Evolutionary conservation across 441 rosid species (phyloP).

Genomic region (Kokia cookei): DNA sequence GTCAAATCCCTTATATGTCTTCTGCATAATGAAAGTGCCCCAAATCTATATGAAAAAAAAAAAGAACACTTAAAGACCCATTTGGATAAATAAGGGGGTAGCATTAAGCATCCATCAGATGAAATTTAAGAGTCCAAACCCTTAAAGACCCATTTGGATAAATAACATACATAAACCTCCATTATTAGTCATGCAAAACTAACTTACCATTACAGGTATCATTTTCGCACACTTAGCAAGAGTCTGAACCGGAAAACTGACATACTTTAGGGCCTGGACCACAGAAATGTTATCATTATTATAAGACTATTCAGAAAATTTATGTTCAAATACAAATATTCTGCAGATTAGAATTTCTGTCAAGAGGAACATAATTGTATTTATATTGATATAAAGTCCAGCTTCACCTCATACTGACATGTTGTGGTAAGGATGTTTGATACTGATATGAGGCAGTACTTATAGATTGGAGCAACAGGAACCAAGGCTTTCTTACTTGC

Average conservation of each 20-base stretch:
- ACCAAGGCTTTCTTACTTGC: slow-evolving; percentile 76
- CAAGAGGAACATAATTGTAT: neutral
- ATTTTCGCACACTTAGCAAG: slow-evolving; percentile 91
- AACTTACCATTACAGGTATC: slow-evolving; percentile 92
- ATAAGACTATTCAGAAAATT: slow-evolving; percentile 3
- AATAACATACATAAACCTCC: neutral
- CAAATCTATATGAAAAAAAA: slow-evolving; percentile 49
- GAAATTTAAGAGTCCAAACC: neutral
- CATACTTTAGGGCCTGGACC: slow-evolving; percentile 83
- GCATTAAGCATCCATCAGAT: neutral
- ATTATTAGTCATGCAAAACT: neutral
- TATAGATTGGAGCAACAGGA: slow-evolving; percentile 94
- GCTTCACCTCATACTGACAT: slow-evolving; percentile 89
- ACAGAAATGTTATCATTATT: slow-evolving; percentile 12
- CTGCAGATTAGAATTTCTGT: neutral
- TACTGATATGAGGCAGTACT: slow-evolving; percentile 71
- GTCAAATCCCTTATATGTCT: slow-evolving; percentile 74
- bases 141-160: neutral
- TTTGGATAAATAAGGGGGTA: neutral
- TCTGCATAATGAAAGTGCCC: slow-evolving; percentile 91
- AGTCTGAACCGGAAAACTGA: slow-evolving; percentile 86
- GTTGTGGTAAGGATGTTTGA: slow-evolving; percentile 89
- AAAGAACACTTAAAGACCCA: neutral
- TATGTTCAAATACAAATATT: neutral
- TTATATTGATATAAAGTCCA: neutral